Conservation (phyloP, 1,139 yeast genomes). For the Candida labiduridarum region DNA sequence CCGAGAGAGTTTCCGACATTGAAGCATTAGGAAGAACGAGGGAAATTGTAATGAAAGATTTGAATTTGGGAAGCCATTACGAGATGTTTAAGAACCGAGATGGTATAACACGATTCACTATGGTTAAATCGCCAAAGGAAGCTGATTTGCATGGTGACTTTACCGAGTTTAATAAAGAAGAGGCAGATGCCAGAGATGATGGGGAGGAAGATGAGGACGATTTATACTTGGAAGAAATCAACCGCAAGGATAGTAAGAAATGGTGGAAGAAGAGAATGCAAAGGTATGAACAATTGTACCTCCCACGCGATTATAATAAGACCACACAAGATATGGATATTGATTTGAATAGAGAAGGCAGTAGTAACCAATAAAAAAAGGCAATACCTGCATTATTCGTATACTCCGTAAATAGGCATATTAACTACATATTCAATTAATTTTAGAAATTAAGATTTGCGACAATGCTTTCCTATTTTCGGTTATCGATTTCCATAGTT, state of each 20-base stretch:
- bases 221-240: slow-evolving; percentile 42
- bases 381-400: background rate
- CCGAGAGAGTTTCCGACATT: slow-evolving; percentile 73
- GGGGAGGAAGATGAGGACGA: slow-evolving; percentile 39
- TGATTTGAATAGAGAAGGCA: slow-evolving; percentile 11
- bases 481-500: too few relatives aligned
- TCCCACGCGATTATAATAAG: slow-evolving; percentile 9
- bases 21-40: slow-evolving; percentile 82
- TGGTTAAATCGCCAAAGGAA: slow-evolving; percentile 23
- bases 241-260: slow-evolving; percentile 36
- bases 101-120: slow-evolving; percentile 19
- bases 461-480: too few relatives aligned
- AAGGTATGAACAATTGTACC: slow-evolving; percentile 22
- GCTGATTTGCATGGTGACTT: slow-evolving; percentile 23
- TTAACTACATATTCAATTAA: background rate
- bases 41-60: slow-evolving; percentile 75
- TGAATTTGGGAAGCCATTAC: slow-evolving; percentile 55
- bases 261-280: slow-evolving; percentile 55
- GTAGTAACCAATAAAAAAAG: background rate
- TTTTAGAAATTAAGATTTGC: too few relatives aligned
- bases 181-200: slow-evolving; percentile 23
- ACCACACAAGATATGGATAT: slow-evolving; percentile 10
- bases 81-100: slow-evolving; percentile 21
- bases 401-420: background rate
- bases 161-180: slow-evolving; percentile 15